Evolutionary conservation across 2,329 filamentous ascomycete species (phyloP), one percentile per base, ranked within the genome.

Genomic region (Fusarium sp.): DNA sequence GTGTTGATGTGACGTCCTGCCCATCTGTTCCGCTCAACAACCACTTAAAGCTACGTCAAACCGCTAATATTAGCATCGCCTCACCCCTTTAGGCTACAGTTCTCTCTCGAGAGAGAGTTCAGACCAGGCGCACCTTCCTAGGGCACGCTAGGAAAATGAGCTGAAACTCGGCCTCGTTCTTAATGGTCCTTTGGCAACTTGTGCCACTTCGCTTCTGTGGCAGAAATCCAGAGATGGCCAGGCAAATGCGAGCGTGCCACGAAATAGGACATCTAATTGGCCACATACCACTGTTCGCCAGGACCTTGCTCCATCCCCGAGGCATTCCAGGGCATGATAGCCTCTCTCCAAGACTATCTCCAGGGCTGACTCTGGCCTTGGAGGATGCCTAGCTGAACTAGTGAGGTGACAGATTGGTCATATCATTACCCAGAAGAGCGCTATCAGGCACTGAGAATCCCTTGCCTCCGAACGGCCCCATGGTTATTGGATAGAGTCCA

Each of bases 221-320:
- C 23, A 67, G 67, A 53, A 63, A 50, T 48, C 65, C 60, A 73
- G 65, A 56, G 46, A 70, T 64, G 58, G 54, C 54, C 60, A 71
- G 66, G 55, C 61, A 65, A 57, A 68, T 70, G 66, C 50, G 67
- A 62, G 73, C 74, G 74, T 76, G 74, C 71, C 63, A 73, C 58
- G 15, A 52, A 14, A 64, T 55, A 27, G 30, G 17, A 9, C 38
- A 37, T 60, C 42, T 57, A 49, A 76, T 77, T 77, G 75, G 75
- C 13, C 26, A 20, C 32, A 45, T 30, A 17, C 13, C 45, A 32
- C 26, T 42, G 44, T 37, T 59, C 53, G 40, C 56, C 64, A 69
- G 59, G 54, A 53, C 45, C 37, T 40, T 58, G 42, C 41, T 67
- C 69, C 61, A 70, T 73, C 61, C 48, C 30, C 49, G 52, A 72